Conservation (phyloP, 805 yeast species). For the Yarrowia bubula region DNA sequence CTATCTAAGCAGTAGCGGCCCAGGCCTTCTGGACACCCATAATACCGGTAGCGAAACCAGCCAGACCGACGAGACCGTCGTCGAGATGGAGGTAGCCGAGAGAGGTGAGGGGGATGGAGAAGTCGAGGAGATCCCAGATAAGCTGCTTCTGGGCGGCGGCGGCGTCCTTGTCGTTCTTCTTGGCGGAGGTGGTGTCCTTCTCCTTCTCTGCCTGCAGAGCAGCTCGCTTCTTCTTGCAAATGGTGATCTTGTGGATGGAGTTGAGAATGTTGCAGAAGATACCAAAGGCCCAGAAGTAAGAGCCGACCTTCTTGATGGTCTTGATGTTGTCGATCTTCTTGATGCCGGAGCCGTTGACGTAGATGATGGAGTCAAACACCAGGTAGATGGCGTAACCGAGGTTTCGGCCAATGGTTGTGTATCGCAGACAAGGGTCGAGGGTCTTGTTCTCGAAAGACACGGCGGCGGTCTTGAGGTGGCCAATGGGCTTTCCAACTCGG, state of each 20-base stretch:
- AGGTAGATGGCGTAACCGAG: constrained; percentile 40
- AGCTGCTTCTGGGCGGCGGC: constrained; percentile 57
- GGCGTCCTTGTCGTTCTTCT: constrained; percentile 47
- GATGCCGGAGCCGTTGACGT: constrained; percentile 37
- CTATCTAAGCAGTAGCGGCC: constrained; percentile 45
- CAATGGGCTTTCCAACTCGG: constrained; percentile 77
- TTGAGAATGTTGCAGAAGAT: constrained; percentile 61
- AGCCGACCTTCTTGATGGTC: constrained; percentile 49
- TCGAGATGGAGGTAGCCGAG: constrained; percentile 58
- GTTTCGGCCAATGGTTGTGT: constrained; percentile 42
- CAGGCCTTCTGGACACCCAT: constrained; percentile 75
- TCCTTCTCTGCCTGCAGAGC: constrained; percentile 44
- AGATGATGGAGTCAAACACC: constrained; percentile 39
- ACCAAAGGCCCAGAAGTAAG: constrained; percentile 76
- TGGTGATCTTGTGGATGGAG: constrained; percentile 55
- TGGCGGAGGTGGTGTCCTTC: constrained; percentile 41
- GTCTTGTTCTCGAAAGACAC: constrained; percentile 68
- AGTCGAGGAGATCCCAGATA: constrained; percentile 73
- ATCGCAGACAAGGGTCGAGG: constrained; percentile 55
- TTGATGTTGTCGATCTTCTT: constrained; percentile 39
- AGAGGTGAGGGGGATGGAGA: constrained; percentile 69
- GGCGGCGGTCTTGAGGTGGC: constrained; percentile 65
- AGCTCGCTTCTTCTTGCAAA: constrained; percentile 42
- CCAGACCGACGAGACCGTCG: constrained; percentile 79
- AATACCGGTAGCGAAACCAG: constrained; percentile 78